Base-by-base conservation (phyloP, 1,284 basidiomycete species). In the Rhodotorula sp. region DNA sequence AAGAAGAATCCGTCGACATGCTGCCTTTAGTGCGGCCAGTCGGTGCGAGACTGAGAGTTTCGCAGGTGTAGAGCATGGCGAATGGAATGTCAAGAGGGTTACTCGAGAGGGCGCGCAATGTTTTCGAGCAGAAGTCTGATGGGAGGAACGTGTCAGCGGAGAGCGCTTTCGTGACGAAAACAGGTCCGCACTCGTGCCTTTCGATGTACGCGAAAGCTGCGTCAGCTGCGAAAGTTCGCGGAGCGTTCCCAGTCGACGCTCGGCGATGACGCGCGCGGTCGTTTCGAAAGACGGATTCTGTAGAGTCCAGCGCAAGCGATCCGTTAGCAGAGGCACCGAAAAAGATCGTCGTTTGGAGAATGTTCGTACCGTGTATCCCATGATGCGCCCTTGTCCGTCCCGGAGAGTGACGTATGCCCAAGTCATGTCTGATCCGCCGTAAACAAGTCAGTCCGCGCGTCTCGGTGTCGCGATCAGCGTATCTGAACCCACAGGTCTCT, bases 61-160 rank as follows among this genome's bases (percentile, higher is more conserved):
- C 69, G 60, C 69, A 69, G 23, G 65, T 65, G 58, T 75, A 78
- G 3, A 77, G 61, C 0, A 75, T 48, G 4, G 70, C 69, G 49
- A 76, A 77, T 2, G 77, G 77, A 6, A 78, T 34, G 47, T 78
- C 77, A 67, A 70, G 69, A 1, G 75, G 64, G 61, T 78, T 78
- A 29, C 60, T 63, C 3, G 71, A 52, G 3, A 75, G 52, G 3
- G 57, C 69, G 31, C 65, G 65, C 0, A 75, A 51, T 0, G 73
- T 68, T 5, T 62, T 61, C 3, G 69, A 49, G 31, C 67, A 71
- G 54, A 75, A 75, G n/a, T 75, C 71, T 71, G 59, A 5, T 1
- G 23, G 5, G 6, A 6, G 29, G 8, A 16, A 26, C 46, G 59
- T 4, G 70, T 75, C 20, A 71, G 56, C 2, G 75, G 70, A 16